Conservation (phyloP, 1,139 yeast genomes). For the Casaregolazyma suthepensis region DNA sequence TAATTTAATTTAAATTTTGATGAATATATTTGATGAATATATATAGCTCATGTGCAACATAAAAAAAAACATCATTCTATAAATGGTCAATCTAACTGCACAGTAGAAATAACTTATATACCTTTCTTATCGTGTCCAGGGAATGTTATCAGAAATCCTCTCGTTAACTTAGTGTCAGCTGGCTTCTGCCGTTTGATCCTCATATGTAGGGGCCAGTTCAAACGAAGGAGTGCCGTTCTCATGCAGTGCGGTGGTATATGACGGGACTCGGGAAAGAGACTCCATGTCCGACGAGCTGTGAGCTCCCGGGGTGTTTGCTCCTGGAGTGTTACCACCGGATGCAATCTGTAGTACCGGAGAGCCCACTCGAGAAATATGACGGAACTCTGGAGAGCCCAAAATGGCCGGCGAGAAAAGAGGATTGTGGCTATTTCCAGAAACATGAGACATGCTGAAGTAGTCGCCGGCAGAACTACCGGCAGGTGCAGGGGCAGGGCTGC, state of each 20-base stretch:
- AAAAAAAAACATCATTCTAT: not conserved
- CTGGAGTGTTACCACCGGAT: constrained; percentile 11
- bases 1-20: too few species aligned
- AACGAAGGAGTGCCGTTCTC: constrained; percentile 21
- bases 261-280: constrained; percentile 64
- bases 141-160: not conserved
- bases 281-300: constrained; percentile 38
- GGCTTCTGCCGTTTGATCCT: constrained; percentile 11
- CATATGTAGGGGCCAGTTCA: constrained; percentile 30
- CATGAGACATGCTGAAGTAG: constrained; percentile 3
- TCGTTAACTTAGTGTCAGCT: not conserved
- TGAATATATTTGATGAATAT: not conserved
- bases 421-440: not conserved
- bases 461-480: constrained; percentile 3
- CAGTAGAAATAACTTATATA: not conserved
- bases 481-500: not conserved
- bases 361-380: constrained; percentile 19
- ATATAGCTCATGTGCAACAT: not conserved
- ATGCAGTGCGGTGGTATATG: constrained; percentile 63
- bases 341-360: constrained; percentile 11
- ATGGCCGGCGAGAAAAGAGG: constrained; percentile 2
- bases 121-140: not conserved
- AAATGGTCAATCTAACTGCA: not conserved
- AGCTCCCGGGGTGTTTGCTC: constrained; percentile 15
- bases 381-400: constrained; percentile 16